Percentiles rank a stretch among this genome's conserved stretches.
Conservation (phyloP, 1,284 basidiomycete species). For the Sporisorium sorghi region DNA sequence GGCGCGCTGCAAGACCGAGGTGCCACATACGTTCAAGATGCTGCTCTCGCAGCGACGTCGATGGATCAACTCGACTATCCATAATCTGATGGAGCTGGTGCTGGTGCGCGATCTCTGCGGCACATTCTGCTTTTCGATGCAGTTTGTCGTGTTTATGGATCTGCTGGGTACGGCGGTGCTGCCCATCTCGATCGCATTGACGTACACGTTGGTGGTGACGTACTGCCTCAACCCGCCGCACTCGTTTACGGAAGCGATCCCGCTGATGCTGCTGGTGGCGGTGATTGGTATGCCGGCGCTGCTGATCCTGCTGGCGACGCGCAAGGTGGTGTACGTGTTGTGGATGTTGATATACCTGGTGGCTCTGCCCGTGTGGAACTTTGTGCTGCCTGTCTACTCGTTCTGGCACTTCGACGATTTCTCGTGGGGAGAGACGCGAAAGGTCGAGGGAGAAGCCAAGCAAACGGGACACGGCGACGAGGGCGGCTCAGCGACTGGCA, state of each 20-base stretch:
- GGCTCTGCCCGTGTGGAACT: slow-evolving; percentile 73
- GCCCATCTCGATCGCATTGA: slow-evolving; percentile 91
- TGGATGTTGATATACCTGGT: slow-evolving; percentile 97
- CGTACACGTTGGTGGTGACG: slow-evolving; percentile 86
- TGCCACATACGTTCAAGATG: slow-evolving; percentile 92
- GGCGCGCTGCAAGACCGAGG: slow-evolving; percentile 92
- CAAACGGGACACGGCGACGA: slow-evolving; percentile 81
- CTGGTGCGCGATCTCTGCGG: slow-evolving; percentile 89
- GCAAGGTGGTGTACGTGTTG: slow-evolving; percentile 93
- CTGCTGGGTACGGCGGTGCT: slow-evolving; percentile 93
- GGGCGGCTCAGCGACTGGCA: slow-evolving; percentile 73
- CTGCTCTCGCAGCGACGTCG: slow-evolving; percentile 95
- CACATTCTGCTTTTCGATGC: slow-evolving; percentile 75
- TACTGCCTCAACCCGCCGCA: slow-evolving; percentile 83
- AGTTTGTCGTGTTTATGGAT: slow-evolving; percentile 97
- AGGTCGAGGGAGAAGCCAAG: slow-evolving; percentile 77
- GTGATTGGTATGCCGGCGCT: slow-evolving; percentile 93
- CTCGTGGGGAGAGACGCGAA: slow-evolving; percentile 98
- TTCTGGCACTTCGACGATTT: slow-evolving; percentile 99
- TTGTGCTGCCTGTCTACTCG: slow-evolving; percentile 82
- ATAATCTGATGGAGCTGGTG: slow-evolving; percentile 99
- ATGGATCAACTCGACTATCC: slow-evolving; percentile 99
- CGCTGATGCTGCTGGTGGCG: slow-evolving; percentile 85
- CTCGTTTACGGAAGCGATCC: slow-evolving; percentile 91
- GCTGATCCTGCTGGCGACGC: slow-evolving; percentile 90